phyloP scores from a whole-genome alignment of 2,329 filamentous ascomycete genomes.

The Aspergillus awamori region DNA sequence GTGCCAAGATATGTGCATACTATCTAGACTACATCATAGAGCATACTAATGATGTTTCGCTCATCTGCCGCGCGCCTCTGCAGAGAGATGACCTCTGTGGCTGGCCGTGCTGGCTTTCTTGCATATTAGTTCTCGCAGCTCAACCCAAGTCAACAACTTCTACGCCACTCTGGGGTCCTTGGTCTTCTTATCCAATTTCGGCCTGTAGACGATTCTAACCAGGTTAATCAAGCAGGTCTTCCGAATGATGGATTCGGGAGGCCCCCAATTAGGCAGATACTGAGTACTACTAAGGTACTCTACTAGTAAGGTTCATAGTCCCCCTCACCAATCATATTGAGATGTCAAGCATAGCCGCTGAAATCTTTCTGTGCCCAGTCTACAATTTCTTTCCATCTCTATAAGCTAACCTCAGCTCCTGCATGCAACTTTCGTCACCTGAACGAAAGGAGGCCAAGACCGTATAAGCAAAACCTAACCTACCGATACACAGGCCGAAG shows the following conservation, averaged over 20 bases:
- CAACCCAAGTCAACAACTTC: not conserved
- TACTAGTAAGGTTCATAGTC: too few species aligned
- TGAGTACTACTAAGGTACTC: not conserved
- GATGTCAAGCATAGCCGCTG: not conserved
- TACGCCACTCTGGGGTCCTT: not conserved
- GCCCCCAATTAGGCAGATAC: not conserved
- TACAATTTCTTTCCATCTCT: not conserved
- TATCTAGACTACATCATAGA: not conserved
- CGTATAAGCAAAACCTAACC: not conserved
- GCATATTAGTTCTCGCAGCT: not conserved
- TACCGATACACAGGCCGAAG: not conserved
- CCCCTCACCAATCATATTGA: not conserved
- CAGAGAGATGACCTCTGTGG: constrained; percentile 9
- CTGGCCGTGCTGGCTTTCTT: not conserved
- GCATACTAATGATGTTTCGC: not conserved
- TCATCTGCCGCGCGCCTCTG: constrained; percentile 4
- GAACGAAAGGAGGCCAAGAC: not conserved
- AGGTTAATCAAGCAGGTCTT: not conserved
- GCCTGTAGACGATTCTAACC: not conserved
- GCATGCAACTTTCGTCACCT: constrained; percentile 2
- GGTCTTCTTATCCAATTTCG: not conserved
- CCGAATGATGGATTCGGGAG: not conserved
- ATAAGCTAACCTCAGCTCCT: not conserved
- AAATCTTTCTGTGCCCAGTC: not conserved
- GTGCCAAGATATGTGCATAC: not conserved